Base-by-base conservation (phyloP, 805 yeast species). In the Candida incommunis region DNA sequence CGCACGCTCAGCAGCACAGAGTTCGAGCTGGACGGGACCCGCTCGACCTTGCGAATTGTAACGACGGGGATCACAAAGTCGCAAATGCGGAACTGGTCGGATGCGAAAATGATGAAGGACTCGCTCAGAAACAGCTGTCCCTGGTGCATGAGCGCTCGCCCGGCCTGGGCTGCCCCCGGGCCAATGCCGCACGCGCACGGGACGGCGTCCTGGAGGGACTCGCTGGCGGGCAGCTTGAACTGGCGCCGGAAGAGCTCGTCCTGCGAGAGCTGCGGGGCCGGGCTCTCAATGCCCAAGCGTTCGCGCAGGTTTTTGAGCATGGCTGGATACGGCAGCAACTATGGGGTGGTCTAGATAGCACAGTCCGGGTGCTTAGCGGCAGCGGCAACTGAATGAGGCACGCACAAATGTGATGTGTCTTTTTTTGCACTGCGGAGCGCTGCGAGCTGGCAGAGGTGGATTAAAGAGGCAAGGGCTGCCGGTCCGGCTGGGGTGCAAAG, bases 31-130 rank as follows among this genome's bases (percentile, higher is more conserved):
- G 85, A 71, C 9, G 94, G 94, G 20, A 86, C 71, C 44, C 96
- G 70, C 58, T 90, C 96, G 16, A 92, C 94, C 49, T 86, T 79
- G 55, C 82, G 78, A 31, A 92, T 65, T 1, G 95, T 76, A 1
- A 88, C 76, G 37, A 92, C 63, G 49, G 90, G 92, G 23, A 90
- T 53, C 2, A 71, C 71, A 55, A 90, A 74, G 3, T 76, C 71
- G 57, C 92, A 82, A 41, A 78, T 73, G 45, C 76, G 70, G 41
- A 71, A 70, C 54, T 86, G 94, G 53, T 76, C 71, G 53, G 84
- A 86, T 48, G 75, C 70, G 56, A 88, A 90, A 21, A 83, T 75
- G 29, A 92, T 58, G 57, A 77, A 92, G 51, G 81, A 83, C 45
- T 76, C 76, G 1, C 95, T 82, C 40, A 92, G 60, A 52, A 67